These are phyloP conservation scores for Phaeotremella skinneri DNA, from an alignment of 768 basidiomycete species.

Conservation along the genomic window DNA sequence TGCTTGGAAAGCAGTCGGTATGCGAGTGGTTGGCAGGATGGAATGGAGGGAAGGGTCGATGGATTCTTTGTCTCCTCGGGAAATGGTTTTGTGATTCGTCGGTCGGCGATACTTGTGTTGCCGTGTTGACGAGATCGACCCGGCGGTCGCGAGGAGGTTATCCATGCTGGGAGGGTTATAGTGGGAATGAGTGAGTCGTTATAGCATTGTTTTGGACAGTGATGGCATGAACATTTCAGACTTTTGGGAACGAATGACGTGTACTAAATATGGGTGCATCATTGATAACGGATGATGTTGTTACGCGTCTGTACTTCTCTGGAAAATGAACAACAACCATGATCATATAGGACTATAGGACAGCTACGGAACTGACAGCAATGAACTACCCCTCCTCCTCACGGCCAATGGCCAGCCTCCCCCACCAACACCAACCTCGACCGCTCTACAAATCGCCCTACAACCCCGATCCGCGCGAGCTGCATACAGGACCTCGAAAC, in stretches of 20 bases:
- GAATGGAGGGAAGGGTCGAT: slow-evolving; percentile 62
- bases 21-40: slow-evolving; percentile 60
- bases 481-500: slow-evolving; percentile 73
- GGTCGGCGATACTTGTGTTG: slow-evolving; percentile 52
- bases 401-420: background rate
- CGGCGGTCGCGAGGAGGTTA: slow-evolving; percentile 66
- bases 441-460: slow-evolving; percentile 18
- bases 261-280: background rate
- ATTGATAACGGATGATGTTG: background rate
- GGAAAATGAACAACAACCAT: too few relatives aligned
- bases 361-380: too few relatives aligned
- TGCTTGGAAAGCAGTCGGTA: slow-evolving; percentile 69
- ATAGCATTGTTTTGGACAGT: too few relatives aligned
- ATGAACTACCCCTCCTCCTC: background rate
- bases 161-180: slow-evolving; percentile 58
- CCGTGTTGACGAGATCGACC: slow-evolving; percentile 35
- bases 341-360: too few relatives aligned
- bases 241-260: background rate
- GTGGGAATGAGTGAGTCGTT: background rate
- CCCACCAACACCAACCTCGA: slow-evolving; percentile 8
- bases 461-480: slow-evolving; percentile 57
- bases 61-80: slow-evolving; percentile 43
- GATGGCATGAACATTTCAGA: too few relatives aligned
- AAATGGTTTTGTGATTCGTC: slow-evolving; percentile 40
- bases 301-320: background rate